Conservation (phyloP, 352 stramenopile species). For the Peronospora destructor region DNA sequence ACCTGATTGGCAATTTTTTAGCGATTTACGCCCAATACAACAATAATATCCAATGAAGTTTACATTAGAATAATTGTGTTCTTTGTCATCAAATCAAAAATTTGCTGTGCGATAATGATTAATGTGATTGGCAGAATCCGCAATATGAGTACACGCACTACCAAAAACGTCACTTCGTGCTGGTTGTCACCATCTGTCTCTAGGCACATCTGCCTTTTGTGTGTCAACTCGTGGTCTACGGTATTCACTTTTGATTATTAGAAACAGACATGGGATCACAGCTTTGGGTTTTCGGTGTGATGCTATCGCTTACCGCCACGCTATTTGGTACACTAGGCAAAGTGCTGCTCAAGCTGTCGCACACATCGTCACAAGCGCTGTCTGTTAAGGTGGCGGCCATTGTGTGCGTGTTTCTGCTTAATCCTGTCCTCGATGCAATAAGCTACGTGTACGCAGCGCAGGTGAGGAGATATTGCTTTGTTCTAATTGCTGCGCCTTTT, state of each 20-base stretch:
- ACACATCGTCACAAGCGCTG: constrained; percentile 51
- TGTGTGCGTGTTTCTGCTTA: constrained; percentile 76
- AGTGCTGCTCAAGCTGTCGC: constrained; percentile 81
- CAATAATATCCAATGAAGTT: too few species aligned
- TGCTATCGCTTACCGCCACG: constrained; percentile 72
- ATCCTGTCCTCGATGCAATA: constrained; percentile 81
- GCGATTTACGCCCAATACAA: too few species aligned
- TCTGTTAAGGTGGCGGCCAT: constrained; percentile 63
- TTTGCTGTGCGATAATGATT: too few species aligned
- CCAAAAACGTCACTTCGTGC: too few species aligned
- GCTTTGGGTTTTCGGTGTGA: constrained; percentile 72
- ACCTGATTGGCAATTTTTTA: too few species aligned
- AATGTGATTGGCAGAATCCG: too few species aligned
- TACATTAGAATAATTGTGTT: too few species aligned
- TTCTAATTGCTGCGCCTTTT: background rate
- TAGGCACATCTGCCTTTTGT: too few species aligned
- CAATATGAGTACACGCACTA: too few species aligned
- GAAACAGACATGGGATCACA: constrained; percentile 26
- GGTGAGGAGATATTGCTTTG: constrained; percentile 27
- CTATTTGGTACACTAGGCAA: constrained; percentile 83
- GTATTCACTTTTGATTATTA: constrained; percentile 17
- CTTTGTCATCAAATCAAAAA: too few species aligned
- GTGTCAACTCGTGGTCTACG: constrained; percentile 9
- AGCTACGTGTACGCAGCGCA: constrained; percentile 82
- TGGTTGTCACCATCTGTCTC: too few species aligned